These are phyloP conservation scores for Ceratobasidium sp. DNA, from an alignment of 1,284 basidiomycete genomes.

Conservation along the genomic window DNA sequence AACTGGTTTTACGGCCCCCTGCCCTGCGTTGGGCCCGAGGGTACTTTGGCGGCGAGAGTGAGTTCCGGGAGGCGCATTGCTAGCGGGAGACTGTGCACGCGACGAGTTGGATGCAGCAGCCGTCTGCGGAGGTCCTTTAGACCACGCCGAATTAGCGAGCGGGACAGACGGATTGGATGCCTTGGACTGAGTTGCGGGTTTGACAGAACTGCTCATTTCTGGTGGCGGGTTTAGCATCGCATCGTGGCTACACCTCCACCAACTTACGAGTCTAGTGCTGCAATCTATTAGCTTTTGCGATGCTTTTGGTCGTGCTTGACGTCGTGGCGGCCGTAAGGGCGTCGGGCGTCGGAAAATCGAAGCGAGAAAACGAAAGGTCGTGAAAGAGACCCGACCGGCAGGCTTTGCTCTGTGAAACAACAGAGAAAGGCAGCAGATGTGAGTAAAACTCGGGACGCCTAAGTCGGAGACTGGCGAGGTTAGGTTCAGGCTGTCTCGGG, in stretches of 20 bases:
- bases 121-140: constrained; percentile 26
- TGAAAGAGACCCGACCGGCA: constrained; percentile 28
- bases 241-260: neutral
- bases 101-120: constrained; percentile 17
- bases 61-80: constrained; percentile 15
- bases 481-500: neutral
- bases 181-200: constrained; percentile 28
- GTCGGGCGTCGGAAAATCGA: constrained; percentile 5
- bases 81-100: constrained; percentile 39
- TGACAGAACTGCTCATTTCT: constrained; percentile 40
- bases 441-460: constrained; percentile 19
- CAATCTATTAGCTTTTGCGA: constrained; percentile 18
- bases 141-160: constrained; percentile 30
- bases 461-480: constrained; percentile 25
- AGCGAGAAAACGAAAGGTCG: constrained; percentile 16
- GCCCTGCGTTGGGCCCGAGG: constrained; percentile 15
- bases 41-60: constrained; percentile 26
- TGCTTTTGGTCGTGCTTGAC: constrained; percentile 31
- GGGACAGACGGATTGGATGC: constrained; percentile 35
- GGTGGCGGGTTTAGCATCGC: neutral
- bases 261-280: constrained; percentile 20
- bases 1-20: constrained; percentile 29
- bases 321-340: constrained; percentile 12
- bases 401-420: constrained; percentile 22
- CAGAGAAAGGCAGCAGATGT: constrained; percentile 30